Evolutionary conservation across 805 yeast genomes (phyloP).

Genomic region (Tetrapisispora iriomotensis): DNA sequence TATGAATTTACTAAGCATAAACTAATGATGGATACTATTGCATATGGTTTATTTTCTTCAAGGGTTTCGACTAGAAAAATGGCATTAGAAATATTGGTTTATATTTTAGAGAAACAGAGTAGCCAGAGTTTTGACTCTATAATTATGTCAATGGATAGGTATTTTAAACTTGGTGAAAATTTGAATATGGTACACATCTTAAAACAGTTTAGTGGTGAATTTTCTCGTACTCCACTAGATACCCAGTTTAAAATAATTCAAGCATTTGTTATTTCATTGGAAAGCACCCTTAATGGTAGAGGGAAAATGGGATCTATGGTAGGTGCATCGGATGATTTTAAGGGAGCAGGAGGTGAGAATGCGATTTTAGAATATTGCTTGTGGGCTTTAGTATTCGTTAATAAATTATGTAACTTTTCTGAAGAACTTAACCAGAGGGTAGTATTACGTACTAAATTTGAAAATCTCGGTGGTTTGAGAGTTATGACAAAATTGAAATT

Average conservation of each 20-base stretch:
- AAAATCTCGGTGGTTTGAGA: conserved; percentile 25
- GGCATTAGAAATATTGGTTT: conserved; percentile 67
- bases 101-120: conserved; percentile 38
- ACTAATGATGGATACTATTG: conserved; percentile 46
- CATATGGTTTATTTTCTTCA: conserved; percentile 67
- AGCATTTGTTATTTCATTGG: conserved; percentile 61
- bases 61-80: conserved; percentile 64
- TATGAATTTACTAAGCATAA: conserved; percentile 24
- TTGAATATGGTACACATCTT: conserved; percentile 18
- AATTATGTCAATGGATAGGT: conserved; percentile 28
- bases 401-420: conserved; percentile 23
- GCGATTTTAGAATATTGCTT: conserved; percentile 30
- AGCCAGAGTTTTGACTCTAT: conserved; percentile 40
- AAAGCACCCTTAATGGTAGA: conserved; percentile 65
- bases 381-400: conserved; percentile 25
- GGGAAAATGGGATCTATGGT: conserved; percentile 87
- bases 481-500: conserved; percentile 38
- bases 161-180: conserved; percentile 22
- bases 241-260: conserved; percentile 37
- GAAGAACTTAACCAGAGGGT: conserved; percentile 25
- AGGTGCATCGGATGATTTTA: conserved; percentile 81
- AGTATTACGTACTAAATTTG: conserved; percentile 25
- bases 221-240: conserved; percentile 7
- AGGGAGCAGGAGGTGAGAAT: conserved; percentile 34
- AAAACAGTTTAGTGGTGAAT: conserved; percentile 14